phyloP scores from a whole-genome alignment of 139 green algal genomes.

The Coccomyxa sp. region DNA sequence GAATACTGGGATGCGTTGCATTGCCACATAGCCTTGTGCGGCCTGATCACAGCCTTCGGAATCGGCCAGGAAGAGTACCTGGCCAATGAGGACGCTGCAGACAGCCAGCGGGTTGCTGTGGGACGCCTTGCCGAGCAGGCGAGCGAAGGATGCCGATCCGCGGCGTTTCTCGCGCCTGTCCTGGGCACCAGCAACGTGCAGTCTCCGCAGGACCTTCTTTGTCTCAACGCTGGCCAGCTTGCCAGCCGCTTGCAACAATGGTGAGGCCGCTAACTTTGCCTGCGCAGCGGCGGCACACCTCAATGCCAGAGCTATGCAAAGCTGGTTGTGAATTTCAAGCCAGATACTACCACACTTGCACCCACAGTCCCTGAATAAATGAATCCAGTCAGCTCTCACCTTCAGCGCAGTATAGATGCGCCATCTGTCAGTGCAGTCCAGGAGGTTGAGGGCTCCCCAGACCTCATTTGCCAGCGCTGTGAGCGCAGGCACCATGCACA shows the following conservation, averaged over 20 bases:
- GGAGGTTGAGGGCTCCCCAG: slow-evolving; percentile 60
- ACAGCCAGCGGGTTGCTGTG: slow-evolving; percentile 44
- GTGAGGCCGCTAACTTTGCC: background rate
- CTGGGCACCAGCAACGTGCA: slow-evolving; percentile 33
- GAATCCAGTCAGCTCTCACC: slow-evolving; percentile 9
- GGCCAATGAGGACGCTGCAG: slow-evolving; percentile 40
- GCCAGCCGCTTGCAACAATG: slow-evolving; percentile 36
- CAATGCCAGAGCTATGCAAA: background rate
- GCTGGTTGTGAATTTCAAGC: background rate
- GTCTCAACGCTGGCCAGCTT: slow-evolving; percentile 42
- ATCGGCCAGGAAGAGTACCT: slow-evolving; percentile 15
- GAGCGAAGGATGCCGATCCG: slow-evolving; percentile 38
- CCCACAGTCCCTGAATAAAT: background rate
- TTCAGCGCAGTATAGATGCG: slow-evolving; percentile 46
- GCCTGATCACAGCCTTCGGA: background rate
- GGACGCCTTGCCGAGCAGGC: slow-evolving; percentile 58
- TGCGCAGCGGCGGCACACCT: background rate
- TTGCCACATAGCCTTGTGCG: background rate
- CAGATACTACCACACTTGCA: background rate
- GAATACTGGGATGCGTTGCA: background rate
- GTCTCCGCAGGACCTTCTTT: slow-evolving; percentile 40
- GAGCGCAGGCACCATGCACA: slow-evolving; percentile 50
- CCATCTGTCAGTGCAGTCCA: slow-evolving; percentile 62
- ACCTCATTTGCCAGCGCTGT: slow-evolving; percentile 48
- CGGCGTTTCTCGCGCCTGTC: slow-evolving; percentile 44